These are phyloP conservation scores for Phragmites australis DNA, from an alignment of 176 grass and related monocot species.

Conservation along the genomic window DNA sequence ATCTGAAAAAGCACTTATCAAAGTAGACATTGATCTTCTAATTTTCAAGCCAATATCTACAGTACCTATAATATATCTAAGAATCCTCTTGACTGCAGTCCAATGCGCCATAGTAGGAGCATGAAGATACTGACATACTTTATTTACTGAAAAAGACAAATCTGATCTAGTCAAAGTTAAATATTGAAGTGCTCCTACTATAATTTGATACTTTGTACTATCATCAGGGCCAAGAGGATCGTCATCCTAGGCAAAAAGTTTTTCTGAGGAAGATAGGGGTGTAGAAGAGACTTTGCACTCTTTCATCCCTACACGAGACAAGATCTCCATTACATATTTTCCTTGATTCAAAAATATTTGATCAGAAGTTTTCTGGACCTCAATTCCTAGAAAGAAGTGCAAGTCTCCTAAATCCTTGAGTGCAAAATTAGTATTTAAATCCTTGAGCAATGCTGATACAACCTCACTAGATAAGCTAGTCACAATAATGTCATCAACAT, in stretches of 20 bases:
- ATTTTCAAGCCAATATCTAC: background rate
- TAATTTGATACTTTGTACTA: background rate
- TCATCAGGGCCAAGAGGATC: fast-evolving
- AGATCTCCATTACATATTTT: too few species aligned
- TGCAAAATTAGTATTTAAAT: too few species aligned
- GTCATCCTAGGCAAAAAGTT: background rate
- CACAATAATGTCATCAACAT: too few species aligned
- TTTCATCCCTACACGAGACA: too few species aligned
- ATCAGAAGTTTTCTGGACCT: background rate
- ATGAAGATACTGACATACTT: too few species aligned
- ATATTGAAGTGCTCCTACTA: background rate
- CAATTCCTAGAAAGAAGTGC: background rate
- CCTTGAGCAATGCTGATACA: too few species aligned
- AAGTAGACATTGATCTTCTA: background rate
- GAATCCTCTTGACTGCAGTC: background rate
- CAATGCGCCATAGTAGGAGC: background rate
- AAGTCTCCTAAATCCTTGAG: too few species aligned
- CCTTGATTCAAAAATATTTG: background rate
- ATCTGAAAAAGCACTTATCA: too few species aligned
- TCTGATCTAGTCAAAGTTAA: background rate
- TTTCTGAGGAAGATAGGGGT: background rate
- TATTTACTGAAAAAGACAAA: background rate
- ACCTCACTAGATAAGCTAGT: too few species aligned
- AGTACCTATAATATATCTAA: background rate
- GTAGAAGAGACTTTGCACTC: background rate